Base-by-base conservation (phyloP, 1,284 basidiomycete species). In the Tremellales sp. region DNA sequence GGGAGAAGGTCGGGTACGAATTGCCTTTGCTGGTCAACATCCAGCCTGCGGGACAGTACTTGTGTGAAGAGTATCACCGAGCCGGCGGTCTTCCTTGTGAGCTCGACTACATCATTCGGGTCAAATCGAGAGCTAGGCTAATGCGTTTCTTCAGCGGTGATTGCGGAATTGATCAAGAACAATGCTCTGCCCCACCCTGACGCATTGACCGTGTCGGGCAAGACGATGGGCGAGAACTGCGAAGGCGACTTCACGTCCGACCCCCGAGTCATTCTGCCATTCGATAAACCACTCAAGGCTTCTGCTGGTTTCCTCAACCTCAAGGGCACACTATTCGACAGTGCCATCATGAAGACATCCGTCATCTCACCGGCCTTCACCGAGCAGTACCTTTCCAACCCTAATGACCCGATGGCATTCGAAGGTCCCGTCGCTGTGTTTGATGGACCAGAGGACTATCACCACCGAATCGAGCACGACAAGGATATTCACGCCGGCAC, bases 321-420 rank as follows among this genome's bases (percentile, higher is more conserved):
- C 25, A 64, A 56, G n/a, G 72, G 72, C 5, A 65, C 57, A 42
- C 56, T 74, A 7, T 74, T 74, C 63, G 68, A 74, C 58, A 66
- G 63, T 40, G 72, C 70, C 8, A 74, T 74, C 60, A 74, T 74
- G 72, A 74, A 74, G 57, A 72, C 70, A 5, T 72, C 68, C 4
- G 72, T 74, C 44, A 74, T 74, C 56, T 62, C 58, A 8, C 49
- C 56, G 15, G 54, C 54, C 6, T 74, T 73, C 57, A 46, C 57
- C 8, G 56, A 68, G 29, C 68, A 70, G 48, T 74, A 67, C 61
- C 56, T 74, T 11, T 64, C 62, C 17, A 64, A 72, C 48, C 70
- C 70, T 10, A 48, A 65, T 7, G 71, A 73, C 48, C 70, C 71
- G 2, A 68, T 66, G 62, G 72, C 72, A 8, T 74, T 74, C 54